Evolutionary conservation across 257 asterid genomes (phyloP).

Genomic region (Eucommia ulmoides): DNA sequence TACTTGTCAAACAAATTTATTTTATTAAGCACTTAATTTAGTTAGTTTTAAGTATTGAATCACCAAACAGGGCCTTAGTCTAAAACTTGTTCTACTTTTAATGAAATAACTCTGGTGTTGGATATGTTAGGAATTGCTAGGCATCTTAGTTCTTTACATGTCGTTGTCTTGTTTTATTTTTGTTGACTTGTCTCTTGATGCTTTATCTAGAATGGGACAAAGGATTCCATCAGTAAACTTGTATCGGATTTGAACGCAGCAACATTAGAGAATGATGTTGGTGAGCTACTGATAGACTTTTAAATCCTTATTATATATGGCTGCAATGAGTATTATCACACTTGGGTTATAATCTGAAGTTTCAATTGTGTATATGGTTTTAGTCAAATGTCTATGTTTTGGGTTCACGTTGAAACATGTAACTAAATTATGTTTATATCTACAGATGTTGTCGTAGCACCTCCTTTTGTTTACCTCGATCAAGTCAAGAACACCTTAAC

Average conservation of each 20-base stretch:
- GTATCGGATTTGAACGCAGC: conserved; percentile 72
- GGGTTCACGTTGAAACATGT: no score
- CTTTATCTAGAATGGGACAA: conserved; percentile 70
- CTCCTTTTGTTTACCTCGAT: conserved; percentile 91
- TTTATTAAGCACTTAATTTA: no score
- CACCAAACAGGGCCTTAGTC: no score
- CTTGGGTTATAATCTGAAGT: background rate
- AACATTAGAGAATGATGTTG: conserved; percentile 75
- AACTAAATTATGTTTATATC: no score
- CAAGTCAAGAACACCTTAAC: conserved; percentile 72
- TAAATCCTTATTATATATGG: background rate
- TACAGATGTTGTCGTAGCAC: conserved; percentile 93
- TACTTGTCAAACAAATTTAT: no score
- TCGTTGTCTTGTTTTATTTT: no score
- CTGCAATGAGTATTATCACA: background rate
- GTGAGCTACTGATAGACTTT: conserved; percentile 27
- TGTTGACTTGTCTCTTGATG: no score
- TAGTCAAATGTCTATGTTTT: conserved; percentile 1
- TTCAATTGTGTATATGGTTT: no score
- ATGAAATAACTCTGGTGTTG: background rate
- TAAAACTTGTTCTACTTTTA: no score
- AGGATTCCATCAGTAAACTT: conserved; percentile 78
- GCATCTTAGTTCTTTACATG: conserved; percentile 6
- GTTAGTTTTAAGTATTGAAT: no score
- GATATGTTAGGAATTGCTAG: background rate